Percentiles rank a stretch among this genome's conserved stretches.
Evolutionary conservation across 495 filamentous ascomycete species (phyloP).

Genomic region (Penicillium samsonianum): DNA sequence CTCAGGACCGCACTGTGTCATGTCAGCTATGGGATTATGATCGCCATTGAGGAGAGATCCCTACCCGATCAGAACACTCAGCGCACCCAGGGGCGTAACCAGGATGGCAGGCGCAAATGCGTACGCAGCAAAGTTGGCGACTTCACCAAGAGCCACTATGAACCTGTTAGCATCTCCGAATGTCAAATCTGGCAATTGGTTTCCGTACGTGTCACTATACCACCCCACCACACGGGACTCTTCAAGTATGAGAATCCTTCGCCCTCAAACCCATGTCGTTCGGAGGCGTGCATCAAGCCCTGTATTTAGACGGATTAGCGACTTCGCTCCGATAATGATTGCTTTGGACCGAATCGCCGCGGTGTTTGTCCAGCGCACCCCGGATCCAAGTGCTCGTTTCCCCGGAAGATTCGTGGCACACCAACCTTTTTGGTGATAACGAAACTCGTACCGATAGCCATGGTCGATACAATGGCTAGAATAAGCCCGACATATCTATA

Average conservation of each 20-base stretch:
- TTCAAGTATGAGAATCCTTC: slow-evolving; percentile 92
- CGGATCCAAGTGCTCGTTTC: not conserved
- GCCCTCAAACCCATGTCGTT: slow-evolving; percentile 92
- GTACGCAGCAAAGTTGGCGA: slow-evolving; percentile 96
- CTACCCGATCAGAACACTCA: slow-evolving; percentile 90
- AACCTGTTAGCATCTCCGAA: slow-evolving; percentile 20
- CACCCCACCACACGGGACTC: slow-evolving; percentile 94
- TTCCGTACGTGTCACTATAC: slow-evolving; percentile 78
- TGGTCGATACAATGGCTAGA: slow-evolving; percentile 85
- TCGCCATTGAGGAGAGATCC: slow-evolving; percentile 5
- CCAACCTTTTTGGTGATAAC: slow-evolving; percentile 90
- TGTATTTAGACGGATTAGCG: slow-evolving; percentile 39
- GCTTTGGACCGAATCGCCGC: not conserved
- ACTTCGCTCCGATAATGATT: not conserved
- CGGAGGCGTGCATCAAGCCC: slow-evolving; percentile 87
- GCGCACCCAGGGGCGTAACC: slow-evolving; percentile 89
- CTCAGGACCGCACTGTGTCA: slow-evolving; percentile 78
- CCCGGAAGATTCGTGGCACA: slow-evolving; percentile 18
- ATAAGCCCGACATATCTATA: slow-evolving; percentile 83
- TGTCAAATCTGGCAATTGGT: not conserved
- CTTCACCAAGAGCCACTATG: slow-evolving; percentile 77
- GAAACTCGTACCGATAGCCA: slow-evolving; percentile 96
- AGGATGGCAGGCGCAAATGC: slow-evolving; percentile 97
- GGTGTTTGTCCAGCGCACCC: slow-evolving; percentile 7
- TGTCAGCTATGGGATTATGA: slow-evolving; percentile 31